phyloP scores from a whole-genome alignment of 1,139 yeast genomes.

The Wickerhamomyces sp. region DNA sequence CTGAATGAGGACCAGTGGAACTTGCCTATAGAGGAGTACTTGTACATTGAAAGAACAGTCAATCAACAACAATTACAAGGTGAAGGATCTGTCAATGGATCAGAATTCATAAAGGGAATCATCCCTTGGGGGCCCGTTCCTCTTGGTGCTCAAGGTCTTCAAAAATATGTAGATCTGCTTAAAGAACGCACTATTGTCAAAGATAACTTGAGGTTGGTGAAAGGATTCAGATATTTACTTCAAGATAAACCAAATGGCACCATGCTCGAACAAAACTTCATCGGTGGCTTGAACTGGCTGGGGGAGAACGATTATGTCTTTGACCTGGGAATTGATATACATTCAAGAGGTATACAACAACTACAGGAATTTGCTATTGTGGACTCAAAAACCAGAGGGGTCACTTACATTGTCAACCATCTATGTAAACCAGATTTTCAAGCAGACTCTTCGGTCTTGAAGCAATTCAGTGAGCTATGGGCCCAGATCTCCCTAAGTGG shows the following conservation, averaged over 20 bases:
- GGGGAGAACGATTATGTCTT: slow-evolving; percentile 27
- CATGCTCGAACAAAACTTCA: slow-evolving; percentile 26
- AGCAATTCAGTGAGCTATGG: slow-evolving; percentile 25
- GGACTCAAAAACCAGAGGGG: slow-evolving; percentile 19
- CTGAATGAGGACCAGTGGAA: slow-evolving; percentile 18
- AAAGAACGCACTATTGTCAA: slow-evolving; percentile 3
- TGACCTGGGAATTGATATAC: slow-evolving; percentile 39
- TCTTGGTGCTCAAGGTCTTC: slow-evolving; percentile 17
- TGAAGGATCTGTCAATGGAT: slow-evolving; percentile 10
- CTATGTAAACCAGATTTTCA: slow-evolving; percentile 34
- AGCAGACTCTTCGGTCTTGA: slow-evolving; percentile 3
- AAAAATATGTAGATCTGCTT: slow-evolving; percentile 10
- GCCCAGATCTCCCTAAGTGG: slow-evolving; percentile 16
- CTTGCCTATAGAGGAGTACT: slow-evolving; percentile 25
- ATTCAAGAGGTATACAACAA: slow-evolving; percentile 36
- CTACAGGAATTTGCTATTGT: slow-evolving; percentile 29
- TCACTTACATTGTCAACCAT: slow-evolving; percentile 35
- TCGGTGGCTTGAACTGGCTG: slow-evolving; percentile 31
- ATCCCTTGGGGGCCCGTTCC: slow-evolving; percentile 29
- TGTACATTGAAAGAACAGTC: slow-evolving; percentile 17
- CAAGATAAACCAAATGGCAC: slow-evolving; percentile 36
- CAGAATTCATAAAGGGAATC: slow-evolving; percentile 20
- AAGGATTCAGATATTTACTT: slow-evolving; percentile 37
- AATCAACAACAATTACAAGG: slow-evolving; percentile 2
- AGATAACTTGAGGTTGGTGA: slow-evolving; percentile 19